A percentile compares a stretch with the other conserved stretches of the same genome.
Conservation (phyloP, 1,284 basidiomycete species). For the Puccinia triticina region DNA sequence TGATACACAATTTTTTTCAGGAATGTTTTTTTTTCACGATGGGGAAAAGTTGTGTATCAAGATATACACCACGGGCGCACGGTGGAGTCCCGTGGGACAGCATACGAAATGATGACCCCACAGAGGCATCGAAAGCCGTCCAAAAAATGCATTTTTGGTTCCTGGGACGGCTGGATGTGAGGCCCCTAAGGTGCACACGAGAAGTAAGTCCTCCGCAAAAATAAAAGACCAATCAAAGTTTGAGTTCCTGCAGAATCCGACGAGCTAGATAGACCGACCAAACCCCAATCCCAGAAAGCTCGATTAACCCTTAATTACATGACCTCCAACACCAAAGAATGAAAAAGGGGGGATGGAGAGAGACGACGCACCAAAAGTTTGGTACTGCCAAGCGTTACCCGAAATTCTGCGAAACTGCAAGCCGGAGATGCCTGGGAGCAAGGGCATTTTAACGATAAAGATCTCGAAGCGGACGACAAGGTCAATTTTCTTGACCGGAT, state of each 20-base stretch:
- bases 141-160: too few relatives aligned
- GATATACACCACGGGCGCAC: too few relatives aligned
- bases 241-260: slow-evolving; percentile 49
- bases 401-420: slow-evolving; percentile 90
- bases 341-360: not conserved
- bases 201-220: too few relatives aligned
- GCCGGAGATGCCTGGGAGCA: slow-evolving; percentile 83
- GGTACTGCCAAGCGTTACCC: slow-evolving; percentile 87
- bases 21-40: too few relatives aligned
- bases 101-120: too few relatives aligned
- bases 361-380: slow-evolving; percentile 44
- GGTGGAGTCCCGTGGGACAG: too few relatives aligned
- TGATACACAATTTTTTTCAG: too few relatives aligned
- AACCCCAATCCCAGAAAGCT: not conserved
- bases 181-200: too few relatives aligned
- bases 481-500: slow-evolving; percentile 59
- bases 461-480: slow-evolving; percentile 90
- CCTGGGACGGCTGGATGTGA: too few relatives aligned
- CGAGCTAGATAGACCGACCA: slow-evolving; percentile 28
- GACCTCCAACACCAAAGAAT: not conserved
- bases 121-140: too few relatives aligned
- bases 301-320: not conserved
- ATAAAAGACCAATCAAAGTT: slow-evolving; percentile 12
- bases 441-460: slow-evolving; percentile 91
- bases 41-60: too few relatives aligned